Percentiles rank a stretch among this genome's conserved stretches.
Conservation (phyloP, 768 basidiomycete species). For the Amylocystis lapponica region DNA sequence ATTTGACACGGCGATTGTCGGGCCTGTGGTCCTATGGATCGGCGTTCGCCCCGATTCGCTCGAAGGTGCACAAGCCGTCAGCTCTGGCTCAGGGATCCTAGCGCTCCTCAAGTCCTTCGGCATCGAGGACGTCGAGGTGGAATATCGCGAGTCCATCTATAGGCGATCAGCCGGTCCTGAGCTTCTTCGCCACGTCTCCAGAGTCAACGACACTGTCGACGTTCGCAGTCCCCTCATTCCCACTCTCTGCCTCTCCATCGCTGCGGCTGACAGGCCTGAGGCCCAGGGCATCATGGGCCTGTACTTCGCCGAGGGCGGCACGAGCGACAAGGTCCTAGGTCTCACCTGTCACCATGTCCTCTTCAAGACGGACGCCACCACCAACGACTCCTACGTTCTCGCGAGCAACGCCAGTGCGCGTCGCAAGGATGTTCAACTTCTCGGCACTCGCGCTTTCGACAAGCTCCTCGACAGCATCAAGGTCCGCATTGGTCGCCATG, state of each 20-base stretch:
- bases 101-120: constrained; percentile 2
- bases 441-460: constrained; percentile 9
- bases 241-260: constrained; percentile 32
- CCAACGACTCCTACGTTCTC: neutral
- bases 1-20: neutral
- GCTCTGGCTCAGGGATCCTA: neutral
- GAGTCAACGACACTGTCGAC: neutral
- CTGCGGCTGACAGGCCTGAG: constrained; percentile 14
- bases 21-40: constrained; percentile 4
- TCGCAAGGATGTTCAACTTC: constrained; percentile 8
- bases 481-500: constrained; percentile 2
- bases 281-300: constrained; percentile 6
- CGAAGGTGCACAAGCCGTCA: neutral
- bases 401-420: neutral
- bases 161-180: neutral
- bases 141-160: constrained; percentile 5
- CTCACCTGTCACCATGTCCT: constrained; percentile 7
- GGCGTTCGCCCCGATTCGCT: constrained; percentile 6
- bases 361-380: constrained; percentile 1
- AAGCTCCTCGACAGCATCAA: constrained; percentile 6
- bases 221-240: constrained; percentile 27
- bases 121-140: constrained; percentile 7
- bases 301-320: constrained; percentile 3
- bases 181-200: neutral
- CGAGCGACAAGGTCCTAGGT: constrained; percentile 2